Base-by-base conservation (phyloP, 1,139 yeast species). In the Magnusiomyces fungicola region DNA sequence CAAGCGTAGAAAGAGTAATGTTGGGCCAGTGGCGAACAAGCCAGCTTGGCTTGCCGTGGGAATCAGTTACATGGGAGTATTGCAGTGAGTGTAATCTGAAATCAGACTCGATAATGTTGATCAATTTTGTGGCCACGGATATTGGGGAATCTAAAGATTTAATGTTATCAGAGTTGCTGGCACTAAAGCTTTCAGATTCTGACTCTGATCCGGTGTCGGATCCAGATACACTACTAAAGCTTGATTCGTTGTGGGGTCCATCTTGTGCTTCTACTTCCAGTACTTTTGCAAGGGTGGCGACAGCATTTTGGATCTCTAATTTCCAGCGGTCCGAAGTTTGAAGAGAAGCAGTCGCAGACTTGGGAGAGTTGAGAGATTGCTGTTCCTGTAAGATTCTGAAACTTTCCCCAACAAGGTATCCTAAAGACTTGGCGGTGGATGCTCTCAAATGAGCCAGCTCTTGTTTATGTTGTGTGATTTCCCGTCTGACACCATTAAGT, bases 1-100 rank as follows among this genome's bases (percentile, higher is more conserved):
- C 48, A 27, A 24, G 5, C 3, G 32, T 6, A 27, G 34, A 7
- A 2, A 48, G 47, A 14, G 48, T 49, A 1, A 52, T 49, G 4
- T 55, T 44, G 4, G 78, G 1, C 96, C 96, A 89, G 64, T 81
- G 80, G 47, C 90, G 73, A 1, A 74, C 68, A 6, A 74, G 43
- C 30, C 69, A 61, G 1, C 72, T 61, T 1, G 95, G 96, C 60
- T 69, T 64, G 52, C 69, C 53, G 61, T 69, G 55, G 16, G 45
- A 10, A 12, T 46, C 33, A 6, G 45, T 42, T 19, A 44, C 27
- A 2, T 36, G 23, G 6, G 36, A 21, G 30, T 48, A 48, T 18
- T 30, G 37, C 18, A 38, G 1, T 9, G 43, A 12, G 23, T 46
- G 52, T 6, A 29, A 16, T 38, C 39, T 40, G 21, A 45, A 41